Evolutionary conservation across 345 rosid species (phyloP), one percentile per base, ranked within the genome.

Genomic region (Litchi chinensis): DNA sequence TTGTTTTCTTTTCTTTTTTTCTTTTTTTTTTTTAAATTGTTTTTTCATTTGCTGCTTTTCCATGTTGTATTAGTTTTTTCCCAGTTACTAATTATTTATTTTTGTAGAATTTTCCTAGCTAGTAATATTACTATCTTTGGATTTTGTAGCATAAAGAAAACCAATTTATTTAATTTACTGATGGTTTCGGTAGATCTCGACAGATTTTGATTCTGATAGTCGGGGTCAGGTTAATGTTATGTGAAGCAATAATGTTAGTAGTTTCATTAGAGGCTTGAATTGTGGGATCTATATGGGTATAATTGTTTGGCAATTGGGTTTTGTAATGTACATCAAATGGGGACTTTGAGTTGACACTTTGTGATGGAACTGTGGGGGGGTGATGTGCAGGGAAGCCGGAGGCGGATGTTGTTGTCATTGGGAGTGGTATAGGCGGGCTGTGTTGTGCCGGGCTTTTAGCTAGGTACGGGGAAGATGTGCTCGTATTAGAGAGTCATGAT

Each of bases 381-480:
- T 76, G 76, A 44, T 77, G 48, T 76, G 76, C 82, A 89, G 97
- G 95, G 80, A 88, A 90, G 90, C 46, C 90, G 26, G 98, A 91
- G 87, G 98, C 97, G 3, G 99, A 95, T 87, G 87, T 93, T 62
- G 90, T 92, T 62, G 97, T 95, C 24, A 92, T 93, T 63, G 98
- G 99, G 66, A 95, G 97, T 76, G 98, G 96, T 6, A 93, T 93
- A 43, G 98, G 88, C 1, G 98, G 99, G 26, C 86, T 93, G 40
- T 92, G 98, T 77, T 95, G 97, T 76, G 98, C 88, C 12, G 94
- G 94, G 54, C 96, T 95, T 79, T 84, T 95, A 65, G 96, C 99
- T 60, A 86, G 98, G 77, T 95, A 93, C 80, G 77, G 86, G 73
- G 90, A 93, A 73, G 97, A 95, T 77, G 98, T 93, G 57, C 77